These are phyloP conservation scores for Solanum chilense DNA, from an alignment of 257 asterid species.

Conservation along the genomic window DNA sequence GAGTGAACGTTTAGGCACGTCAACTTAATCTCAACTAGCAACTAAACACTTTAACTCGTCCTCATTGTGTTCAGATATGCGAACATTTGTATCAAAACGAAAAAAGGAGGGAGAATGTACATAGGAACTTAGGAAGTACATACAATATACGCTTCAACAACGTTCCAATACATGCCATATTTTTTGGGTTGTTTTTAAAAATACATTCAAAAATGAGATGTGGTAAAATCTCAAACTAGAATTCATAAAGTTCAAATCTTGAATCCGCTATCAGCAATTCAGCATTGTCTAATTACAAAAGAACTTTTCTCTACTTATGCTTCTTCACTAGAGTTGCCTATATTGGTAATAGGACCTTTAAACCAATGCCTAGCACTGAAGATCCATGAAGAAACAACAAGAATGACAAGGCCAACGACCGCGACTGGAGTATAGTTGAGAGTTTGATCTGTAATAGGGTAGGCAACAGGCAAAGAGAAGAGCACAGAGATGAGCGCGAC, in stretches of 20 bases:
- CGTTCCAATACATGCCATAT: no score
- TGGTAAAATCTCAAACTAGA: background rate
- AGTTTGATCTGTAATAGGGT: constrained; percentile 62
- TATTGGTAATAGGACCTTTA: constrained; percentile 78
- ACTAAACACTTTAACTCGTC: background rate
- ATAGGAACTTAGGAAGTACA: background rate
- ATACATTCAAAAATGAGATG: background rate
- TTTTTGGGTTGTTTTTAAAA: no score
- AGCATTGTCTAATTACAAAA: background rate
- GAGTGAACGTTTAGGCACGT: background rate
- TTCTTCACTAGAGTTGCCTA: constrained; percentile 16
- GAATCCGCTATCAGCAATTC: background rate
- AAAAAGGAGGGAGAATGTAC: background rate
- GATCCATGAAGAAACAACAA: constrained; percentile 57
- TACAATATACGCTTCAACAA: no score
- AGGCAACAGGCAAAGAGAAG: constrained; percentile 88
- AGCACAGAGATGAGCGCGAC: constrained; percentile 74
- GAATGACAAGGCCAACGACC: constrained; percentile 67
- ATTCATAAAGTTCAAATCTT: background rate
- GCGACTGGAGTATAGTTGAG: constrained; percentile 97
- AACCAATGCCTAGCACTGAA: constrained; percentile 87
- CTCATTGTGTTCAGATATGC: background rate
- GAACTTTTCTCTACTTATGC: background rate
- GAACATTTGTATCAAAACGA: background rate
- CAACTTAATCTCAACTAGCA: background rate